Percentiles rank a stretch among this genome's conserved stretches.
phyloP scores from a whole-genome alignment of 2,329 filamentous ascomycete species.

The Cylindrodendrum hubeiense region DNA sequence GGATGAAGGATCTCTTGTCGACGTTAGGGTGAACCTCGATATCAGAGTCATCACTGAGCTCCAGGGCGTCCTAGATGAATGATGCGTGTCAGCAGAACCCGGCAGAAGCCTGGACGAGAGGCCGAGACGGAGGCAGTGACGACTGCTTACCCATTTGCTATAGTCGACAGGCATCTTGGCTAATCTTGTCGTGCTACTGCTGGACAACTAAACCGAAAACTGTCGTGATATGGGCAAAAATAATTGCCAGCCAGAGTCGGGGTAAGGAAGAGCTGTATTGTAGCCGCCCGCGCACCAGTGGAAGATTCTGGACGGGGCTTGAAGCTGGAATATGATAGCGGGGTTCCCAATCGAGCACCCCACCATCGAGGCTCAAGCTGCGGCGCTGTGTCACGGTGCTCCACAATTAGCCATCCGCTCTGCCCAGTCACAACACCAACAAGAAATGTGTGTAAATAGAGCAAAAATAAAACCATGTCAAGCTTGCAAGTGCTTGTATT shows the following conservation, averaged over 20 bases:
- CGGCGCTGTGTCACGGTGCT: neutral
- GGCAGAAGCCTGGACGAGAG: neutral
- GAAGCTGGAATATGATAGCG: slow-evolving; percentile 42
- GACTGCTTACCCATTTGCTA: slow-evolving; percentile 74
- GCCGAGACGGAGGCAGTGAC: neutral
- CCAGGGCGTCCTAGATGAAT: slow-evolving; percentile 79
- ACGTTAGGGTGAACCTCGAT: slow-evolving; percentile 99
- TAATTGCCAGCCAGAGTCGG: neutral
- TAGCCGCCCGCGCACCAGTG: slow-evolving; percentile 20
- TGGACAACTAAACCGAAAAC: neutral
- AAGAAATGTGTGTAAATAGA: neutral
- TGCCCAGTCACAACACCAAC: slow-evolving; percentile 15
- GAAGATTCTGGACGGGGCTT: slow-evolving; percentile 44
- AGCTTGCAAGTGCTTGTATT: neutral
- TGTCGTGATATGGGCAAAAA: neutral
- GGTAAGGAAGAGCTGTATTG: neutral
- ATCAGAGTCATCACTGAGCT: slow-evolving; percentile 98
- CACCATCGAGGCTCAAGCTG: slow-evolving; percentile 31
- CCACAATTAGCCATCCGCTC: slow-evolving; percentile 1
- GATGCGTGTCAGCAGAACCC: slow-evolving; percentile 25
- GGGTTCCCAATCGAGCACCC: slow-evolving; percentile 37
- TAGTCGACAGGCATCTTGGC: slow-evolving; percentile 66
- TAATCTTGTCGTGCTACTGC: neutral
- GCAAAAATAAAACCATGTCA: neutral
- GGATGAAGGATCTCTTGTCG: slow-evolving; percentile 98